phyloP scores from a whole-genome alignment of 371 early-diverging fungal genomes.

The Circinella umbellata region DNA sequence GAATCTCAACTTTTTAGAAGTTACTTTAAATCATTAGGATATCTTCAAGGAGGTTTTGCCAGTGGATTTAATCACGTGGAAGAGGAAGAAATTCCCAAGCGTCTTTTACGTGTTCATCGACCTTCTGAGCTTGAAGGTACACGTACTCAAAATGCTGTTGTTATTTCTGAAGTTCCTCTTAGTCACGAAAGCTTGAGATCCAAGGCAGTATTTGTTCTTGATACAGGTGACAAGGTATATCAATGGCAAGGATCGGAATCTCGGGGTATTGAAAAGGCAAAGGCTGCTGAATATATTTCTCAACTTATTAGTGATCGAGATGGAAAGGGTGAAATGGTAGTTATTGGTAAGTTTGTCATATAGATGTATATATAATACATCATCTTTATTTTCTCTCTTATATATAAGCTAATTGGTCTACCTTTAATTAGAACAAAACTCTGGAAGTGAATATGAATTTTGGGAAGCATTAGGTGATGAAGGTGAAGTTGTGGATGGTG shows the following conservation, averaged over 20 bases:
- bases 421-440: conserved; percentile 60
- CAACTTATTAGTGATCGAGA: conserved; percentile 67
- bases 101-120: conserved; percentile 75
- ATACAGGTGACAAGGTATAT: conserved; percentile 69
- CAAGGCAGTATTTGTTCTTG: conserved; percentile 82
- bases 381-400: background rate
- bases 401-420: no score
- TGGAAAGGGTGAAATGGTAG: conserved; percentile 65
- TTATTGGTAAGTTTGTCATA: conserved; percentile 57
- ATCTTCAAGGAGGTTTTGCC: conserved; percentile 76
- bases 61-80: conserved; percentile 81
- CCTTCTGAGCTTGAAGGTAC: conserved; percentile 40
- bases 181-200: conserved; percentile 62
- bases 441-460: conserved; percentile 64
- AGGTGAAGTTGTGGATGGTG: conserved; percentile 58
- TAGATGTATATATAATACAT: background rate
- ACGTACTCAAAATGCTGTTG: conserved; percentile 53
- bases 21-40: conserved; percentile 65
- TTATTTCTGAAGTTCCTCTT: conserved; percentile 70
- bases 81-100: conserved; percentile 57
- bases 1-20: conserved; percentile 72
- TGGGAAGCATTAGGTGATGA: conserved; percentile 73
- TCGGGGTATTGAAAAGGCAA: conserved; percentile 72
- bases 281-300: conserved; percentile 73
- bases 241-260: conserved; percentile 78